Base-by-base conservation (phyloP, 2,329 filamentous ascomycete species). In the Monosporascus sp. region DNA sequence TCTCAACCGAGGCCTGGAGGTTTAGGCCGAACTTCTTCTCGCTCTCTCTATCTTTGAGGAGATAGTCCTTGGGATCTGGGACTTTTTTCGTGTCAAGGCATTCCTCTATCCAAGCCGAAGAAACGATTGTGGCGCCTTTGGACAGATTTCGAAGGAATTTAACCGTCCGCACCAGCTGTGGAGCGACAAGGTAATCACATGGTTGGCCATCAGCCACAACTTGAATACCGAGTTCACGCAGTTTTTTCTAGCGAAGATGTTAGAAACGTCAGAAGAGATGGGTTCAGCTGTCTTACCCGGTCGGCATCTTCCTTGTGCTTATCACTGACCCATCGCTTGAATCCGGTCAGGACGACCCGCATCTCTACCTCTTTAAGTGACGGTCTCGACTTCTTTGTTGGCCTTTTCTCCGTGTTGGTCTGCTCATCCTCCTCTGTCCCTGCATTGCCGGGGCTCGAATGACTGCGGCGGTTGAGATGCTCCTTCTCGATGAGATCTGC, bases 111-210 rank as follows among this genome's bases (percentile, higher is more conserved):
- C 90, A 99, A 8, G 82, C 79, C 1, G 87, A 88, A 46, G 84
- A 85, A 51, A 97, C 80, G 44, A 97, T 82, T 1, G 82, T 79
- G 0, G 91, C 90, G 0, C 89, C 91, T 54, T 84, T 85, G 18
- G 94, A 91, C 27, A 99, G 75, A 14, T 91, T 90, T 56, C 87
- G 88, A 48, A 97, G 85, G 66, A 99, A 99, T 66, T 99, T 99
- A 67, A 90, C 85, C 0, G 94, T 99, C 38, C 94, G 87, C 37
- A 97, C 83, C 56, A 97, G 84, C 43, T 84, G 82, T 1, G 93
- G 94, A 3, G 93, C 93, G 37, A 90, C 91, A 11, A 99, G 81
- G 67, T 96, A 89, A 62, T 93, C 89, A 67, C 90, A 94, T 45
- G 83, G 80, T 47, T 82, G 81, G 25, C 84, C 84, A 64, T 96